Evolutionary conservation across 2,329 filamentous ascomycete genomes (phyloP), one percentile per base, ranked within the genome.

Genomic region (Aspergillus novofumigatus): DNA sequence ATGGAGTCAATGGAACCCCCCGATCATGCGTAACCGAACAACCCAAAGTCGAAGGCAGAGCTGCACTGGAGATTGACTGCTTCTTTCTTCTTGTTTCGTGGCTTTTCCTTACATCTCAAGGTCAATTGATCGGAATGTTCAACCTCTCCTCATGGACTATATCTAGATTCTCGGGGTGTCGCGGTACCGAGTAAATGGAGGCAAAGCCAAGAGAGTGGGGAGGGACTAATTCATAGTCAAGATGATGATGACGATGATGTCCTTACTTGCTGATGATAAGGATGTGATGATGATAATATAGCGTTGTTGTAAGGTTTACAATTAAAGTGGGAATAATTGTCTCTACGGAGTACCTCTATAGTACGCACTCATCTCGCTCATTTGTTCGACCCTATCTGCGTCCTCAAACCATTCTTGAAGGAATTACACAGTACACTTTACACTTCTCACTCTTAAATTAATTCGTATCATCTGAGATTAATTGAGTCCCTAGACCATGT

Each of bases 1-100:
- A 52, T 28, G 25, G 38, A 53, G 49, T 49, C 26, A 41, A 35
- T n/a, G 29, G 54, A 21, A 21, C 48, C 28, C 41, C 49, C 51
- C 35, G 51, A 57, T 32, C 51, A 54, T 49, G 51, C 44, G 45
- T 48, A 57, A 59, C 52, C 44, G 41, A 58, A 55, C 51, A 38
- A 14, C 6, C 32, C 32, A 38, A 17, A 7, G 32, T 38, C 3
- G 1, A 7, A 17, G 5, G 32, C 32, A 17, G n/a, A n/a, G n/a
- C n/a, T n/a, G n/a, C n/a, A n/a, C n/a, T n/a, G n/a, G n/a, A n/a
- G n/a, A 17, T 11, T 29, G 32, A 38, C 3, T 17, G 32, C 47
- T 20, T 21, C 7, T 49, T 26, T 28, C 51, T 38, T 17, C 32
- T 38, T 17, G 32, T 5, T 35, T 6, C 32, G 4, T 32, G 29